These are phyloP conservation scores for Penicillium sp. DNA, from an alignment of 2,329 filamentous ascomycete genomes.

Conservation along the genomic window DNA sequence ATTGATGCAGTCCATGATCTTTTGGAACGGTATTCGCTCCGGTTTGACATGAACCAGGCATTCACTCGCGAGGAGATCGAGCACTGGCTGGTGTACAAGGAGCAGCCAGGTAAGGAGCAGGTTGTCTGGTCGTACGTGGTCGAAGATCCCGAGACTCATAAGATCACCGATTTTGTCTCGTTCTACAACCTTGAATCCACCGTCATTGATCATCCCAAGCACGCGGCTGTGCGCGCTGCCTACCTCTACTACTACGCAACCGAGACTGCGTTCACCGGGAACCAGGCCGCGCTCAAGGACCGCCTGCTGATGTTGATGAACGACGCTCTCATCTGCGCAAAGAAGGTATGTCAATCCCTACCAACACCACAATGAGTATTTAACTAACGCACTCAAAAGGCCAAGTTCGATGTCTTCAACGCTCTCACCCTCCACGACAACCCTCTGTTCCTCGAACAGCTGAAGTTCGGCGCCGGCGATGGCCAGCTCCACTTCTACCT, in stretches of 20 bases:
- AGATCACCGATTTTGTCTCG: conserved; percentile 94
- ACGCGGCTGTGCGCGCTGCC: conserved; percentile 78
- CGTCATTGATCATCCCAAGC: conserved; percentile 76
- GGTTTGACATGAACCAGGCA: conserved; percentile 80
- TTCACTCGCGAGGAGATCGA: conserved; percentile 77
- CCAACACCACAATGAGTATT: not conserved
- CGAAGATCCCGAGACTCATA: conserved; percentile 67
- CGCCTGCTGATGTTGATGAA: conserved; percentile 77
- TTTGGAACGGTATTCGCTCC: conserved; percentile 71
- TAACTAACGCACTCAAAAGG: conserved; percentile 35
- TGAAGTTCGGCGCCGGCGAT: conserved; percentile 93
- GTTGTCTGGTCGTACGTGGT: conserved; percentile 94
- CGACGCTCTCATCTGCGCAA: conserved; percentile 84
- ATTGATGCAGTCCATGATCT: conserved; percentile 71
- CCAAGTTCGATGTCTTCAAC: conserved; percentile 94
- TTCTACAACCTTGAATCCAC: conserved; percentile 95
- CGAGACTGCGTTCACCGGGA: conserved; percentile 65
- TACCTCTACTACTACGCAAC: conserved; percentile 98
- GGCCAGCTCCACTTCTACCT: conserved; percentile 95
- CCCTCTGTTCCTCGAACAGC: conserved; percentile 83
- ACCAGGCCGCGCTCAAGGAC: conserved; percentile 64
- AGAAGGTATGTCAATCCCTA: conserved; percentile 53
- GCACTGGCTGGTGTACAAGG: conserved; percentile 81
- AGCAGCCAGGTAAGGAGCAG: conserved; percentile 64
- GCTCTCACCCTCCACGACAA: conserved; percentile 93